Conservation (phyloP, 2,329 filamentous ascomycete genomes). For the Ophiostoma triangulosporum region DNA sequence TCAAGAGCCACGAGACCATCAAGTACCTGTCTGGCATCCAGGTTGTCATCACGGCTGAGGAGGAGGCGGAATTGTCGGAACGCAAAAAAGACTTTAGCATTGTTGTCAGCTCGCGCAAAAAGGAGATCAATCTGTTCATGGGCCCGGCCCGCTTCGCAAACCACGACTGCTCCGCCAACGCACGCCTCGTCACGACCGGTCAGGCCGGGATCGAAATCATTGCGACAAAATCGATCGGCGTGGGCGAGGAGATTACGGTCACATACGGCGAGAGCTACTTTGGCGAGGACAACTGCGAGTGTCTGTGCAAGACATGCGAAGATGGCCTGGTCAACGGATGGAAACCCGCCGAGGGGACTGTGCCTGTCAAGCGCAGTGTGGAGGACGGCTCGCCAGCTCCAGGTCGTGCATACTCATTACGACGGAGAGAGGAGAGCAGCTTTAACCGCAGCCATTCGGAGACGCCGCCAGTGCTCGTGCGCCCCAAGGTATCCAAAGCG, state of each 20-base stretch:
- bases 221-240: conserved; percentile 64
- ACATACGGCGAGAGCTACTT: conserved; percentile 95
- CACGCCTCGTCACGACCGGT: conserved; percentile 69
- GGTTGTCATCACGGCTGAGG: conserved; percentile 81
- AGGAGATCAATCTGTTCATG: conserved; percentile 81
- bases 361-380: conserved; percentile 38
- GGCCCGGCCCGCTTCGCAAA: conserved; percentile 94
- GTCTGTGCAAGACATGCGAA: conserved; percentile 82
- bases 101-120: conserved; percentile 84
- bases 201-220: conserved; percentile 84
- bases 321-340: conserved; percentile 65
- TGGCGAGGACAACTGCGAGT: conserved; percentile 88
- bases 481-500: conserved; percentile 34
- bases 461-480: conserved; percentile 42
- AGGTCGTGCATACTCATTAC: conserved; percentile 40
- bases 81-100: conserved; percentile 93
- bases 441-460: conserved; percentile 31
- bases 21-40: conserved; percentile 87
- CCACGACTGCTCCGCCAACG: conserved; percentile 91
- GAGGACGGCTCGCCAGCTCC: conserved; percentile 31
- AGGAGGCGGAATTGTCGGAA: conserved; percentile 68
- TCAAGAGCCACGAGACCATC: conserved; percentile 71
- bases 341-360: conserved; percentile 39
- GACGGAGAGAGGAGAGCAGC: conserved; percentile 39
- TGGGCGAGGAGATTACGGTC: conserved; percentile 92